A percentile compares a stretch with the other conserved stretches of the same genome.
These are phyloP conservation scores for Lachancea fermentati DNA, from an alignment of 805 yeast species.

Conservation along the genomic window DNA sequence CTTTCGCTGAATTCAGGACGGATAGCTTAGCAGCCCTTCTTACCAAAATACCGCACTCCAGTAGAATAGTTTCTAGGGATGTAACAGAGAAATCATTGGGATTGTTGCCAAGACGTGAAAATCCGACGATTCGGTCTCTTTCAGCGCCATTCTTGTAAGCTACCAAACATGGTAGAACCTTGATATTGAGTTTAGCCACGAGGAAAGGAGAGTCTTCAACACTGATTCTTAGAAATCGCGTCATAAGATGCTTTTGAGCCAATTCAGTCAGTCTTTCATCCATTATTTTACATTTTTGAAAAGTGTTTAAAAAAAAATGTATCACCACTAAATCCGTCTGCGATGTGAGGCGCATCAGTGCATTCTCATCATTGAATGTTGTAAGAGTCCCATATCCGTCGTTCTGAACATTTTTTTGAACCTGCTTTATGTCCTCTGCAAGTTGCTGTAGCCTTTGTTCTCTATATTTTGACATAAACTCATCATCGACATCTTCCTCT, in stretches of 20 bases:
- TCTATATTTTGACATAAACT: slow-evolving; percentile 48
- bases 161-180: slow-evolving; percentile 67
- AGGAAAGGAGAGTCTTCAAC: slow-evolving; percentile 71
- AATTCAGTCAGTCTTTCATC: slow-evolving; percentile 39
- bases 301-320: slow-evolving; percentile 59
- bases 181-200: slow-evolving; percentile 54
- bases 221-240: slow-evolving; percentile 48
- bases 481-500: slow-evolving; percentile 45
- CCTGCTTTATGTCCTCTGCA: slow-evolving; percentile 36
- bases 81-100: slow-evolving; percentile 43
- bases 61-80: slow-evolving; percentile 43
- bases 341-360: slow-evolving; percentile 48
- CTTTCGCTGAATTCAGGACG: slow-evolving; percentile 17
- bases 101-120: slow-evolving; percentile 51
- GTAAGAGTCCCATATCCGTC: slow-evolving; percentile 42
- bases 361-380: slow-evolving; percentile 46
- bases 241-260: slow-evolving; percentile 52
- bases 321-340: slow-evolving; percentile 41
- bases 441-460: slow-evolving; percentile 60
- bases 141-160: slow-evolving; percentile 59
- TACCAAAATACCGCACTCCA: slow-evolving; percentile 30
- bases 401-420: slow-evolving; percentile 32
- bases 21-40: slow-evolving; percentile 33
- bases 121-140: slow-evolving; percentile 57
- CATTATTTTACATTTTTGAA: slow-evolving; percentile 57